Evolutionary conservation across 1,284 basidiomycete species (phyloP).

Genomic region (Puccinia horiana): DNA sequence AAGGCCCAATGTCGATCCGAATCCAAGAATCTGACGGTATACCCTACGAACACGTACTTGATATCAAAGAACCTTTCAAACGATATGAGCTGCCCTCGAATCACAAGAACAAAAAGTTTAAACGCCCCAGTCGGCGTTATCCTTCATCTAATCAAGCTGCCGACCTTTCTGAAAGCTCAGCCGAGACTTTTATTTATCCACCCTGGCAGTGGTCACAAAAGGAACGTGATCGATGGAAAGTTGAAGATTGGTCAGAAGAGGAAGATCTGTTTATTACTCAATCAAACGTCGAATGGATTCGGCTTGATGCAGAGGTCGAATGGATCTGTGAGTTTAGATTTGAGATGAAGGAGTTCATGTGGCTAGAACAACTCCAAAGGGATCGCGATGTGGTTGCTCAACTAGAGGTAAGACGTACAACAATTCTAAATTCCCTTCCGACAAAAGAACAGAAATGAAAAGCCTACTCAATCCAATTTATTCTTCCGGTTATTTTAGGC

Average conservation of each 20-base stretch:
- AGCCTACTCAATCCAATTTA: no score
- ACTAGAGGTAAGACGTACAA: slow-evolving; percentile 70
- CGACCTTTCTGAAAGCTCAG: slow-evolving; percentile 74
- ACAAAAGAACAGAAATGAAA: background rate
- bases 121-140: slow-evolving; percentile 90
- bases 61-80: slow-evolving; percentile 82
- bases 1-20: slow-evolving; percentile 96
- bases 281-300: slow-evolving; percentile 98
- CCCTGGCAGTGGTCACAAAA: slow-evolving; percentile 88
- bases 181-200: slow-evolving; percentile 91
- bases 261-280: slow-evolving; percentile 89
- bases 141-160: slow-evolving; percentile 86
- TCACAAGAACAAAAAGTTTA: slow-evolving; percentile 98
- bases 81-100: slow-evolving; percentile 97
- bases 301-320: slow-evolving; percentile 98
- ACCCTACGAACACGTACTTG: slow-evolving; percentile 96
- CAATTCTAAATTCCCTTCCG: slow-evolving; percentile 24
- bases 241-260: slow-evolving; percentile 96
- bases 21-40: slow-evolving; percentile 99
- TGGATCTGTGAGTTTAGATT: slow-evolving; percentile 93
- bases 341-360: slow-evolving; percentile 97
- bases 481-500: slow-evolving; percentile 64
- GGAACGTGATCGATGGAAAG: slow-evolving; percentile 89
- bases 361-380: slow-evolving; percentile 93
- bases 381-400: slow-evolving; percentile 98